A percentile compares a stretch with the other conserved stretches of the same genome.
Evolutionary conservation across 2,329 filamentous ascomycete species (phyloP).

Genomic region (Penicillium palitans): DNA sequence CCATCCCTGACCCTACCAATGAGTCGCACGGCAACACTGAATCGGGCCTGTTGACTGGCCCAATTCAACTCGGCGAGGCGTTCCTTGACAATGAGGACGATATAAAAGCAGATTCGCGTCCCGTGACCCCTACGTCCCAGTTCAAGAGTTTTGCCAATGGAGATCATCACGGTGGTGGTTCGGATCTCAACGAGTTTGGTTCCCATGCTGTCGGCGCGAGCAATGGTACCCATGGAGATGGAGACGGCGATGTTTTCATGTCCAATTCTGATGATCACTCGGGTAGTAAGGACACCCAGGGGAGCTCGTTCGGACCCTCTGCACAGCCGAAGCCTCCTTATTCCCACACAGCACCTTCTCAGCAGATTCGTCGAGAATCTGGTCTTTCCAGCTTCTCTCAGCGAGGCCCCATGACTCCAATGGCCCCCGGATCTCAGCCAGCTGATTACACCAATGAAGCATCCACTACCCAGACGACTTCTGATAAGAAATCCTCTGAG

Average conservation of each 20-base stretch:
- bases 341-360: constrained; percentile 49
- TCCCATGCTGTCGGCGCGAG: constrained; percentile 51
- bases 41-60: constrained; percentile 50
- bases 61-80: constrained; percentile 64
- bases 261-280: constrained; percentile 49
- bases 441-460: constrained; percentile 77
- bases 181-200: constrained; percentile 39
- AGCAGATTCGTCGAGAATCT: constrained; percentile 47
- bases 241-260: constrained; percentile 64
- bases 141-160: constrained; percentile 55
- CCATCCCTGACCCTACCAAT: constrained; percentile 53
- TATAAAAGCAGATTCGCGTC: constrained; percentile 51
- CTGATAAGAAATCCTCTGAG: constrained; percentile 76
- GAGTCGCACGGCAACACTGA: constrained; percentile 55
- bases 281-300: constrained; percentile 45
- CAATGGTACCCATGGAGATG: constrained; percentile 54
- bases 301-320: constrained; percentile 52
- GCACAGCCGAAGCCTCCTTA: constrained; percentile 50
- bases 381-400: constrained; percentile 51
- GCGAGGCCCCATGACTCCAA: constrained; percentile 56
- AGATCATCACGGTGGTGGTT: constrained; percentile 47
- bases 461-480: constrained; percentile 81
- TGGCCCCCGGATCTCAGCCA: constrained; percentile 59
- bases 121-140: constrained; percentile 58
- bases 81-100: constrained; percentile 47